Evolutionary conservation across 2,329 filamentous ascomycete species (phyloP), one percentile per base, ranked within the genome.

Genomic region (Xylariomycetidae sp.): DNA sequence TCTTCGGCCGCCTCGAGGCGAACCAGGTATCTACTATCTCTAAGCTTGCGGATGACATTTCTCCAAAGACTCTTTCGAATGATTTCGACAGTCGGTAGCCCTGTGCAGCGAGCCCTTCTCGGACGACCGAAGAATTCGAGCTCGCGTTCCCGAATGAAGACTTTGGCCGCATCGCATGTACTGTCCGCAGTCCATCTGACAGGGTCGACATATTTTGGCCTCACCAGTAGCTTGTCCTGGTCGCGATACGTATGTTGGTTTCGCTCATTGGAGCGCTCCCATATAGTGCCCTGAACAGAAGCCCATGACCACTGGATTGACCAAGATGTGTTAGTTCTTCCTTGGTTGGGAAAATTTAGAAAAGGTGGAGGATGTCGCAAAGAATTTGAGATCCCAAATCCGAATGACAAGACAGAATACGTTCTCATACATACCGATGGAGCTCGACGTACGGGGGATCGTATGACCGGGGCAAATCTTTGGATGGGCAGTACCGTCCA

Each of bases 281-380:
- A 11, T 5, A 48, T 29, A 8, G 38, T 29, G 4, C 46, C 48
- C 16, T 41, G 25, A 11, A 50, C 25, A 10, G 45, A 33, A 1
- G 40, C 46, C 48, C 48, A 50, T 20, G 43, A 49, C 48, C 47
- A 51, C n/a, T n/a, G n/a, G n/a, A n/a, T n/a, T n/a, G n/a, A n/a
- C n/a, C n/a, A n/a, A n/a, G n/a, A n/a, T n/a, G n/a, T n/a, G n/a
- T n/a, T n/a, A n/a, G n/a, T n/a, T n/a, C n/a, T n/a, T n/a, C n/a
- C n/a, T n/a, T n/a, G n/a, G n/a, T n/a, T n/a, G n/a, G n/a, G n/a
- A n/a, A n/a, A n/a, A n/a, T n/a, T n/a, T n/a, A n/a, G n/a, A n/a
- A n/a, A n/a, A n/a, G n/a, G n/a, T n/a, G n/a, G n/a, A n/a, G 1
- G 46, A 48, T 4, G 48, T 46, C 6, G 37, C 38, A 27, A 41